phyloP scores from a whole-genome alignment of 768 basidiomycete species.

The Leccinum arenicola region DNA sequence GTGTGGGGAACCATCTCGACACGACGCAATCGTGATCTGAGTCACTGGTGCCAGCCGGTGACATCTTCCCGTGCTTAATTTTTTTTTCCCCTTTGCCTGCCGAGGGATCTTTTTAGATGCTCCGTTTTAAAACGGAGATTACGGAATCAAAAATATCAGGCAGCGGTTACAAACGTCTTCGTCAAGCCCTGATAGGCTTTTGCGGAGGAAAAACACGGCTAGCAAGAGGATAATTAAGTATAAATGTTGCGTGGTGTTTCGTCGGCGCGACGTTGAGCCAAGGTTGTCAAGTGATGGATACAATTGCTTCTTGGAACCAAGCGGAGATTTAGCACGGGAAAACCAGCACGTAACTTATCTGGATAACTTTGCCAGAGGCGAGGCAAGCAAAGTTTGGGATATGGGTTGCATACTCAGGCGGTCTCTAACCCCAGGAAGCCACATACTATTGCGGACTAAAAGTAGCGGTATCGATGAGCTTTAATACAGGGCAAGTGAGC shows the following conservation, averaged over 20 bases:
- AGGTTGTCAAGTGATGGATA: slow-evolving; percentile 1
- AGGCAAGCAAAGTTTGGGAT: slow-evolving; percentile 15
- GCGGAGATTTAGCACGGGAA: slow-evolving; percentile 13
- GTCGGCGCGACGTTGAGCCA: not conserved
- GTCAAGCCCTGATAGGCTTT: slow-evolving; percentile 34
- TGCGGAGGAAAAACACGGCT: slow-evolving; percentile 24
- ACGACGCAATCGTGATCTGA: slow-evolving; percentile 4
- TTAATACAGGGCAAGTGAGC: slow-evolving; percentile 11
- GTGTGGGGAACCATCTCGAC: slow-evolving; percentile 11
- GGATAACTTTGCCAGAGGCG: slow-evolving; percentile 8
- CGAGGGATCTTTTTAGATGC: not conserved
- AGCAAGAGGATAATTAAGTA: slow-evolving; percentile 18
- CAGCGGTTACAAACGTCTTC: slow-evolving; percentile 22
- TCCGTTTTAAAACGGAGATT: slow-evolving; percentile 31
- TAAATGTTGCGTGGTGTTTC: slow-evolving; percentile 3
- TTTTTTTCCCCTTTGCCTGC: slow-evolving; percentile 4
- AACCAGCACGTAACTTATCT: slow-evolving; percentile 20
- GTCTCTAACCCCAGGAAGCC: slow-evolving; percentile 14
- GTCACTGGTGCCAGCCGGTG: not conserved
- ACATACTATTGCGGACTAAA: slow-evolving; percentile 15
- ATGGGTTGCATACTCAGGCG: slow-evolving; percentile 9
- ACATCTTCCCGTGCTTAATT: slow-evolving; percentile 15
- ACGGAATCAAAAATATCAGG: slow-evolving; percentile 29
- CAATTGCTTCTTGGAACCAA: not conserved
- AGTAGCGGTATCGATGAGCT: slow-evolving; percentile 25